phyloP scores from a whole-genome alignment of 2,329 filamentous ascomycete genomes.

The Trichoderma aggressivum region DNA sequence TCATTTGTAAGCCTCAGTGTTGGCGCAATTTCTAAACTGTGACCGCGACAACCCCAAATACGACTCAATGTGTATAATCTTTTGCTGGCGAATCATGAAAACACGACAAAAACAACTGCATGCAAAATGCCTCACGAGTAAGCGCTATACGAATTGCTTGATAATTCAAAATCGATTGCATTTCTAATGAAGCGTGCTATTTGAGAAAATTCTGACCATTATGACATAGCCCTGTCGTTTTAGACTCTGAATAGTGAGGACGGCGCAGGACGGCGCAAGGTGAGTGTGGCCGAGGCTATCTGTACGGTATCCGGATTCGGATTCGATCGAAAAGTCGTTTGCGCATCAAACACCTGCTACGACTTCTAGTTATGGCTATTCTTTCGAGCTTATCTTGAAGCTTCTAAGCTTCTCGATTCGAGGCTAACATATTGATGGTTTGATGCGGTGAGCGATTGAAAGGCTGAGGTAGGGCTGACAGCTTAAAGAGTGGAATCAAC shows the following conservation, averaged over 20 bases:
- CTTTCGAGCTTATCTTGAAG: not conserved
- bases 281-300: not conserved
- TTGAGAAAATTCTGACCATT: not conserved
- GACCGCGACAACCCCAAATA: not conserved
- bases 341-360: not conserved
- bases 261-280: not conserved
- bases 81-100: not conserved
- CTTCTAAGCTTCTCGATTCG: not conserved
- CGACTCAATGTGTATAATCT: not conserved
- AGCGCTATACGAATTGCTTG: not conserved
- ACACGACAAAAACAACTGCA: not conserved
- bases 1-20: conserved; percentile 7
- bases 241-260: not conserved
- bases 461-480: not conserved
- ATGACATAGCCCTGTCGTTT: conserved; percentile 19
- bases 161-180: not conserved
- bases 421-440: not conserved
- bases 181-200: conserved; percentile 3
- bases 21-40: not conserved
- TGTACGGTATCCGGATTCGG: not conserved
- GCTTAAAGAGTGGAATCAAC: not conserved
- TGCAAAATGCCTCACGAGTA: not conserved
- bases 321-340: not conserved
- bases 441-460: not conserved
- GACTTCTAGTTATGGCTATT: not conserved